Evolutionary conservation across 2,329 filamentous ascomycete genomes (phyloP).

Genomic region (Helotiales sp.): DNA sequence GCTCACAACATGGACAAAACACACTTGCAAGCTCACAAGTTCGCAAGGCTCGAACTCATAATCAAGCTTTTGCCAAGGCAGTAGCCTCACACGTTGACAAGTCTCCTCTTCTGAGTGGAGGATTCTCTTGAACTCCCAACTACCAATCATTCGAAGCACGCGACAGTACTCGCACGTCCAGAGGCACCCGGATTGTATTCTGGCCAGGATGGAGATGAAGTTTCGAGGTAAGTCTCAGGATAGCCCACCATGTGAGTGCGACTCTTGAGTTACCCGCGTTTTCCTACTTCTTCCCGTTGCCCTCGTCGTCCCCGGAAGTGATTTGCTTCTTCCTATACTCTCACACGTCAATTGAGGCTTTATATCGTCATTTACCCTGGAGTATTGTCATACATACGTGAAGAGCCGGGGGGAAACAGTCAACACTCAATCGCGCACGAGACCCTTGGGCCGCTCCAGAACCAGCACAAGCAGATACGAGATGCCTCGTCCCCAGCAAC

Average conservation of each 20-base stretch:
- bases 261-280: neutral
- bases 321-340: neutral
- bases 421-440: conserved; percentile 23
- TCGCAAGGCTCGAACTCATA: conserved; percentile 7
- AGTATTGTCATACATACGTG: conserved; percentile 22
- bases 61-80: too few species aligned
- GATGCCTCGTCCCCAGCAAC: conserved; percentile 71
- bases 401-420: neutral
- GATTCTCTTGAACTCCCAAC: neutral
- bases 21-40: neutral
- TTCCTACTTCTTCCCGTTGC: neutral
- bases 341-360: conserved; percentile 7
- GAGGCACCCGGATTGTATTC: conserved; percentile 1
- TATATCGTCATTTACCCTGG: conserved; percentile 15
- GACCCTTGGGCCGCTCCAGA: conserved; percentile 11
- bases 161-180: conserved; percentile 19
- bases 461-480: conserved; percentile 2
- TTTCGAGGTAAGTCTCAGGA: conserved; percentile 15
- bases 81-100: too few species aligned
- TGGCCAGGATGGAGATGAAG: neutral
- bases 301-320: neutral
- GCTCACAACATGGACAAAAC: neutral
- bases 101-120: conserved; percentile 2
- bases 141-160: conserved; percentile 26
- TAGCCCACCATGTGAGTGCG: neutral